Base-by-base conservation (phyloP, 805 yeast genomes). In the Sugiyamaella marilandica region DNA sequence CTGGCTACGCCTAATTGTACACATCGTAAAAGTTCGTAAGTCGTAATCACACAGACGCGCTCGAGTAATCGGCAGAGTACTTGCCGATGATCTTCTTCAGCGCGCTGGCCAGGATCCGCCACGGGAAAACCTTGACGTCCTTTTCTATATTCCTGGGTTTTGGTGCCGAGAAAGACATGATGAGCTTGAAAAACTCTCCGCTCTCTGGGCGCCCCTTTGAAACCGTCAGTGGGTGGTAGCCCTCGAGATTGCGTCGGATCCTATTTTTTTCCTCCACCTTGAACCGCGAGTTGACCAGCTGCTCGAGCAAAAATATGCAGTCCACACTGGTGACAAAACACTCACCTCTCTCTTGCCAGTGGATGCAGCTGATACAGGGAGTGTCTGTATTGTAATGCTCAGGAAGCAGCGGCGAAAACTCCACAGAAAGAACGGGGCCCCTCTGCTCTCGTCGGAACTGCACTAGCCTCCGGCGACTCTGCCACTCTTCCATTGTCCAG, bases 111-210 rank as follows among this genome's bases (percentile, higher is more conserved):
- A 84, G 66, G 43, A 74, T 72, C 18, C 64, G 61, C 89, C 89
- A 84, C 24, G 72, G 70, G 60, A 84, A 80, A 2, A 84, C 87
- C 62, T 84, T 84, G 55, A 84, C 77, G 62, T 83, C 86, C 63
- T 84, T 84, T 59, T 82, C 88, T 44, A 84, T 84, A 57, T 82
- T 82, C 41, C 89, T 69, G 4, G 89, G 89, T 57, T 80, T 73
- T 1, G 89, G 89, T 52, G 74, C 74, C 29, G 77, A 78, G 72
- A 78, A 83, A 32, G 74, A 67, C 88, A 84, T 84, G 35, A 84
- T 75, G 47, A 76, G 58, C 62, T 70, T 63, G 62, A 77, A 78
- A 49, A 77, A 72, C 26, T 64, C 60, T 43, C 66, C 67, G 39
- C 64, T 63, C 24, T 73, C 74, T 10, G 62, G 63, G 43, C 71